Evolutionary conservation across 192 early-diverging fungal genomes (phyloP), one percentile per base, ranked within the genome.

Genomic region (Rhizoclosmatium globosum): DNA sequence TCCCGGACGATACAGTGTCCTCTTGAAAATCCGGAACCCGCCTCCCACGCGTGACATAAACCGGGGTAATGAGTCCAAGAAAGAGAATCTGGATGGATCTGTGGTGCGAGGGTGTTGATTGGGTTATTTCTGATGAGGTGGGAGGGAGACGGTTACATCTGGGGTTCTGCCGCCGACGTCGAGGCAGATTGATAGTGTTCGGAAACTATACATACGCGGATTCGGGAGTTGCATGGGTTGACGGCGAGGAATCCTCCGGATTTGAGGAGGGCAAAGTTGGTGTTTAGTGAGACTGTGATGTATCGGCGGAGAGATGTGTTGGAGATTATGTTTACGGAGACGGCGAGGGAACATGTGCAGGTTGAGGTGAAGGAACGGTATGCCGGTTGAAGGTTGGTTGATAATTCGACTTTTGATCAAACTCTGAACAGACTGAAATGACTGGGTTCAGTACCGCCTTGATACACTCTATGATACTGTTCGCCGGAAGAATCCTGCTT

Each of bases 1-100:
- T 23, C 60, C 76, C 0, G 80, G 64, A 9, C 47, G 79, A 11
- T 84, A 84, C 60, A 39, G 53, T 9, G 80, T 79, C 19, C 23
- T 73, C 57, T 61, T 84, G 31, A 75, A 56, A 19, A 43, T 84
- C 6, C 44, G 47, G 44, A 79, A 57, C 47, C 62, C 3, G 6
- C 69, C 21, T 7, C 31, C 38, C 13, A 3, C 58, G 68, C 43
- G 50, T 57, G 44, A 71, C 45, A 21, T 68, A 57, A 9, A 47
- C 59, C 15, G 74, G 41, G 73, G 67, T 31, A 62, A 58, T 6
- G 44, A 74, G 9, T 9, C 6, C 3, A 3, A 44, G 11, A 42
- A 53, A 42, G 43, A 44, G 61, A 41, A n/a, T 47, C 38, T 2
- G 7, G 23, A 44, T 42, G 72, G 38, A 1, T n/a, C 38, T 68